These are phyloP conservation scores for Saturnispora hagleri DNA, from an alignment of 805 yeast species.

Conservation along the genomic window DNA sequence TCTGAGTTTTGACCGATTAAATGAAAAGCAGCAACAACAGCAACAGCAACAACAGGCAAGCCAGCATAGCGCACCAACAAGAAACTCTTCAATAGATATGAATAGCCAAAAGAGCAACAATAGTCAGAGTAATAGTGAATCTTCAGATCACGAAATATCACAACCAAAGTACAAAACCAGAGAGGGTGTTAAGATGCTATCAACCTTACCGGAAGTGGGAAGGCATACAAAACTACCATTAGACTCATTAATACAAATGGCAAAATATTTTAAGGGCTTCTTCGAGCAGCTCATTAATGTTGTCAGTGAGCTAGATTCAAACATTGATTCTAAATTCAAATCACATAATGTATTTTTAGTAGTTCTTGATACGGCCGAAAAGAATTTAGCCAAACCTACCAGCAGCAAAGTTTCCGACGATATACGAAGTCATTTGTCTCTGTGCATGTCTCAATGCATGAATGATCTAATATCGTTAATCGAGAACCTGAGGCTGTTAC, in stretches of 20 bases:
- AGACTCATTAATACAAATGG: constrained; percentile 12
- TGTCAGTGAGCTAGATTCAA: constrained; percentile 13
- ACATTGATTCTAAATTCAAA: constrained; percentile 11
- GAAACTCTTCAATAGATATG: constrained; percentile 8
- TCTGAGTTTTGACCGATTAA: not conserved
- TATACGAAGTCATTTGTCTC: constrained; percentile 13
- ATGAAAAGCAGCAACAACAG: constrained; percentile 1
- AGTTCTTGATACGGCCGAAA: constrained; percentile 16
- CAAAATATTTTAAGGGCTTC: constrained; percentile 19
- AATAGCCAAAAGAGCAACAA: constrained; percentile 16
- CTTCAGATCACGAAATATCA: constrained; percentile 7
- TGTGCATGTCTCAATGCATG: constrained; percentile 17
- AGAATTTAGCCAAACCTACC: constrained; percentile 12
- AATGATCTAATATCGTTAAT: constrained; percentile 16
- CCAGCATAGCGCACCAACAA: not conserved
- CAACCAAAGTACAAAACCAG: constrained; percentile 6
- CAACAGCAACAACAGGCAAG: not conserved
- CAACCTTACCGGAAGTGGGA: constrained; percentile 6
- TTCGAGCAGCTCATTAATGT: constrained; percentile 15
- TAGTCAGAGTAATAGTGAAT: constrained; percentile 16
- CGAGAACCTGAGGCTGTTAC: constrained; percentile 13
- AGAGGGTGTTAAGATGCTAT: constrained; percentile 7
- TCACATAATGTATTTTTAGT: constrained; percentile 14
- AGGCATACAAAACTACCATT: constrained; percentile 7
- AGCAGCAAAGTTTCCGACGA: constrained; percentile 10